A percentile compares a stretch with the other conserved stretches of the same genome.
Evolutionary conservation across 805 yeast genomes (phyloP).

Genomic region (Saccharomycodes ludwigii): DNA sequence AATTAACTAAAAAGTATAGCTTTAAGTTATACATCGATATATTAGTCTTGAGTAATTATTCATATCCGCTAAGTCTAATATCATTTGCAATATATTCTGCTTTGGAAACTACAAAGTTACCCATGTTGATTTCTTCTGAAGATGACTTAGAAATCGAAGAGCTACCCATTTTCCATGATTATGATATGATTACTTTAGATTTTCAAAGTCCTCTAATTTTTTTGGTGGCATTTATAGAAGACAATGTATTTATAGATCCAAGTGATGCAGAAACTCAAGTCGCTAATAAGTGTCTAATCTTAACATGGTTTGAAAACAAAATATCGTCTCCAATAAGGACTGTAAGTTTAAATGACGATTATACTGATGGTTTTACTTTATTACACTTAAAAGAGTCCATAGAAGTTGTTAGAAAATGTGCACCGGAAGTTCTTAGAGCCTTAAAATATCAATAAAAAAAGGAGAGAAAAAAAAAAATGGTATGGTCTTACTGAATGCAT

Average conservation of each 20-base stretch:
- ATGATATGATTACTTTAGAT: conserved; percentile 52
- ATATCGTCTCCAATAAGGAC: conserved; percentile 65
- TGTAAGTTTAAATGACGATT: conserved; percentile 40
- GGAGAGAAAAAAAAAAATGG: too few species aligned
- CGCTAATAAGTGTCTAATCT: conserved; percentile 67
- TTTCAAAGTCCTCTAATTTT: conserved; percentile 56
- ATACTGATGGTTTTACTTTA: conserved; percentile 44
- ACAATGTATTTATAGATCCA: conserved; percentile 64
- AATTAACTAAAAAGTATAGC: conserved; percentile 61
- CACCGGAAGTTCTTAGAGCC: conserved; percentile 49
- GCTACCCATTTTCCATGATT: conserved; percentile 84
- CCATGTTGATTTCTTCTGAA: conserved; percentile 55
- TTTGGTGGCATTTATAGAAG: conserved; percentile 63
- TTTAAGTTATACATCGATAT: conserved; percentile 73
- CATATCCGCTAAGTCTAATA: conserved; percentile 70
- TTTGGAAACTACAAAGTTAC: conserved; percentile 62
- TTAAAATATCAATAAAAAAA: too few species aligned
- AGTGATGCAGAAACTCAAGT: conserved; percentile 82
- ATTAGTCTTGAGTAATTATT: conserved; percentile 59
- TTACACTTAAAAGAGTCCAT: conserved; percentile 38
- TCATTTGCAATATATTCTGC: conserved; percentile 79
- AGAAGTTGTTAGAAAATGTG: conserved; percentile 46
- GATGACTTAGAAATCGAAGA: conserved; percentile 65
- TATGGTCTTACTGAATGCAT: too few species aligned
- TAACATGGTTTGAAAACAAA: conserved; percentile 49